phyloP scores from a whole-genome alignment of 495 filamentous ascomycete genomes.

The Arthonia radiata region DNA sequence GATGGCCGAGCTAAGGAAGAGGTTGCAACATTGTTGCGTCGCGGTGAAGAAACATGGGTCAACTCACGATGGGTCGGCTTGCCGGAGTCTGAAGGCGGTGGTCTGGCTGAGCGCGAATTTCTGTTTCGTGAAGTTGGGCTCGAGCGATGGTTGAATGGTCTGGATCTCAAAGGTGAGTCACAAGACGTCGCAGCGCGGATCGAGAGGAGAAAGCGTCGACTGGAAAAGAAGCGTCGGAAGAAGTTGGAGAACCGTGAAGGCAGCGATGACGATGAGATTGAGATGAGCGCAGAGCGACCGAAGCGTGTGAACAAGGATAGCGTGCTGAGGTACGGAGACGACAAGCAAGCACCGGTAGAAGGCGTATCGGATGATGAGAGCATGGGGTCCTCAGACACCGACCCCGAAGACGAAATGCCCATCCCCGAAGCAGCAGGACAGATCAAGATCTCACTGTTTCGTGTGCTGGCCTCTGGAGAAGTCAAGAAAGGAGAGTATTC shows the following conservation, averaged over 20 bases:
- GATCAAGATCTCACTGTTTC: conserved; percentile 93
- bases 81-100: conserved; percentile 70
- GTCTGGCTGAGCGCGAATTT: conserved; percentile 89
- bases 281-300: conserved; percentile 10
- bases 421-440: conserved; percentile 85
- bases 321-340: conserved; percentile 53
- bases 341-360: conserved; percentile 46
- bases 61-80: conserved; percentile 95
- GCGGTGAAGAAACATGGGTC: conserved; percentile 97
- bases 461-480: conserved; percentile 84
- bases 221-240: conserved; percentile 60
- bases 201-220: conserved; percentile 61
- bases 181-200: conserved; percentile 67
- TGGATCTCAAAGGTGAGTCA: conserved; percentile 58
- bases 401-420: conserved; percentile 62
- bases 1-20: conserved; percentile 90
- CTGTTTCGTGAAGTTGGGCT: conserved; percentile 92
- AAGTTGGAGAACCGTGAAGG: conserved; percentile 25
- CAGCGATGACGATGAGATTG: conserved; percentile 26
- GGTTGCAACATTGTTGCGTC: conserved; percentile 74
- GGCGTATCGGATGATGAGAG: conserved; percentile 1
- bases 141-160: conserved; percentile 81
- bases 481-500: conserved; percentile 95
- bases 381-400: conserved; percentile 31
- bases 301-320: conserved; percentile 22